Percentiles rank a stretch among this genome's conserved stretches.
Evolutionary conservation across 1,139 yeast genomes (phyloP).

Genomic region (Saccharomyces hybrid): DNA sequence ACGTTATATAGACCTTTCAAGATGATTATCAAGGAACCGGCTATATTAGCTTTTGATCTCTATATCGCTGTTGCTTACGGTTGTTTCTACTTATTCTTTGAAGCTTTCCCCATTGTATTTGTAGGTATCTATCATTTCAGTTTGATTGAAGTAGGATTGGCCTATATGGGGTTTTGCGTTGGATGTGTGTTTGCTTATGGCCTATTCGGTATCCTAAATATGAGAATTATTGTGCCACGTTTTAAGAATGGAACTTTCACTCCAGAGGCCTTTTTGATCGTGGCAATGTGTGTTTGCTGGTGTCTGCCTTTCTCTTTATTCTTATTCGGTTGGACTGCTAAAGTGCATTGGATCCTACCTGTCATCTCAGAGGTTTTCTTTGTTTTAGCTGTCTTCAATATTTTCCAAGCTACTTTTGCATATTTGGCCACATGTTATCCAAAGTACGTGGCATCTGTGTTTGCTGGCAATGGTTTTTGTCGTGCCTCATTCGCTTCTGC

Average conservation of each 20-base stretch:
- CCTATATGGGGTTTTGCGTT: constrained; percentile 21
- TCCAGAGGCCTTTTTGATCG: constrained; percentile 16
- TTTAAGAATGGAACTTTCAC: constrained; percentile 11
- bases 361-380: constrained; percentile 39
- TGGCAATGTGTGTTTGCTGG: constrained; percentile 17
- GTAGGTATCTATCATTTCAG: constrained; percentile 41
- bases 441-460: constrained; percentile 48
- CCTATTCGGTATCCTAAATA: constrained; percentile 10
- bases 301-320: constrained; percentile 16
- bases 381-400: constrained; percentile 36
- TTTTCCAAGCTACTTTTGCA: constrained; percentile 36
- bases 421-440: constrained; percentile 34
- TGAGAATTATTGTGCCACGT: constrained; percentile 10
- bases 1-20: no score
- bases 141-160: constrained; percentile 17
- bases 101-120: constrained; percentile 42
- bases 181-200: constrained; percentile 18
- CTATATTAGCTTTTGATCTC: no score
- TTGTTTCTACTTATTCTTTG: no score
- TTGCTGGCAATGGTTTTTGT: constrained; percentile 50
- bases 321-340: constrained; percentile 40
- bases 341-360: constrained; percentile 41
- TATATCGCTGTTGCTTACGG: no score
- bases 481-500: constrained; percentile 35
- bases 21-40: no score